phyloP scores from a whole-genome alignment of 2,329 filamentous ascomycete species.

The Pezicula rhizophila region DNA sequence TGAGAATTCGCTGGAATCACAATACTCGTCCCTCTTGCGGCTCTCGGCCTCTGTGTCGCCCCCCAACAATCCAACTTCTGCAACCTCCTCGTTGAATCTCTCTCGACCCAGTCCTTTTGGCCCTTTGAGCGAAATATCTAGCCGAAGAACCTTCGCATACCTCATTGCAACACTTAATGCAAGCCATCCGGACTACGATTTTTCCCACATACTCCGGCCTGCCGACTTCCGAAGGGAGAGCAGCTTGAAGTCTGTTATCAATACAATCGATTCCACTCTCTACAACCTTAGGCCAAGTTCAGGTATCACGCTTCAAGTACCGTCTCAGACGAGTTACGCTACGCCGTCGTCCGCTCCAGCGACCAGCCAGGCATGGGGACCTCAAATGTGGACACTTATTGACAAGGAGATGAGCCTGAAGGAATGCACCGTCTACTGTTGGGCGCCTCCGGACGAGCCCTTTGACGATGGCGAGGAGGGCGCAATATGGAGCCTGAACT shows the following conservation, averaged over 20 bases:
- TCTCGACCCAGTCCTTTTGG: constrained; percentile 89
- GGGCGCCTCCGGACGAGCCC: constrained; percentile 81
- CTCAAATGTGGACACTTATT: constrained; percentile 84
- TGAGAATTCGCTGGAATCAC: constrained; percentile 81
- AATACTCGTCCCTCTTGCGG: constrained; percentile 82
- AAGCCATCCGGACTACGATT: constrained; percentile 94
- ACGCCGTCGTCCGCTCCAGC: constrained; percentile 32
- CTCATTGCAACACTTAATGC: constrained; percentile 95
- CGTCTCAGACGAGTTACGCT: constrained; percentile 31
- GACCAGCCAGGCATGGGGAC: constrained; percentile 67
- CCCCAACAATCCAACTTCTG: constrained; percentile 67
- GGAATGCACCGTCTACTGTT: constrained; percentile 85
- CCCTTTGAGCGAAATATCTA: constrained; percentile 78
- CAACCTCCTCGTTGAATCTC: constrained; percentile 60
- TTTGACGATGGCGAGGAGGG: constrained; percentile 81
- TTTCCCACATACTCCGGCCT: constrained; percentile 84
- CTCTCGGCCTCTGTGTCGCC: constrained; percentile 84
- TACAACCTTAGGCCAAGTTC: constrained; percentile 73
- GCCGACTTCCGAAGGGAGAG: constrained; percentile 85
- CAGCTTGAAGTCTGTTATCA: constrained; percentile 74
- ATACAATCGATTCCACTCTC: constrained; percentile 79
- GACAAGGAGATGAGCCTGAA: constrained; percentile 92
- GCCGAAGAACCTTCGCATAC: constrained; percentile 89
- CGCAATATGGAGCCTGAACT: constrained; percentile 91
- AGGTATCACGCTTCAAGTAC: constrained; percentile 30